Percentiles rank a stretch among this genome's conserved stretches.
phyloP scores from a whole-genome alignment of 2,329 filamentous ascomycete species.

The Tolypocladium tropicale region DNA sequence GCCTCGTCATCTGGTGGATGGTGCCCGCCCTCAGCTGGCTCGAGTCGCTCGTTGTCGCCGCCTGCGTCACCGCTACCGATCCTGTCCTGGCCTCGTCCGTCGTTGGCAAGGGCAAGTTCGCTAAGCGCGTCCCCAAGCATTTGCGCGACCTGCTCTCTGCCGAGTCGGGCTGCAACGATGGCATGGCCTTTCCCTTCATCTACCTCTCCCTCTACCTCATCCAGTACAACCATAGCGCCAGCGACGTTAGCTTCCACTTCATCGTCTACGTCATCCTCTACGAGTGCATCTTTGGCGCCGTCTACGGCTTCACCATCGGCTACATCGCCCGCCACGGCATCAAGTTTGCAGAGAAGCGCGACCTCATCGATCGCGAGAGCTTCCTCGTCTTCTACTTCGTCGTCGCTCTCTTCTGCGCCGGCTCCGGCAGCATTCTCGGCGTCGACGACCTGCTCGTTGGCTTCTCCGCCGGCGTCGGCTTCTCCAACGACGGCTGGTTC shows the following conservation, averaged over 20 bases:
- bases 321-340: constrained; percentile 88
- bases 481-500: constrained; percentile 99
- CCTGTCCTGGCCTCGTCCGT: constrained; percentile 95
- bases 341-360: constrained; percentile 71
- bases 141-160: constrained; percentile 88
- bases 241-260: constrained; percentile 71
- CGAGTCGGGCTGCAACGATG: constrained; percentile 97
- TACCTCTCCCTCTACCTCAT: constrained; percentile 89
- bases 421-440: constrained; percentile 82
- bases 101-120: constrained; percentile 97
- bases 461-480: constrained; percentile 93
- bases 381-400: constrained; percentile 99
- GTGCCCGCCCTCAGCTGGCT: constrained; percentile 72
- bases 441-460: constrained; percentile 91
- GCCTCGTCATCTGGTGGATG: constrained; percentile 92
- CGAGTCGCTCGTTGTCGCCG: constrained; percentile 75
- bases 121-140: constrained; percentile 95
- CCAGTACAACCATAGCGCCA: constrained; percentile 60
- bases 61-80: constrained; percentile 94
- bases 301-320: constrained; percentile 80
- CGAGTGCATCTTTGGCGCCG: constrained; percentile 85
- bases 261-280: constrained; percentile 85
- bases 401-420: constrained; percentile 87
- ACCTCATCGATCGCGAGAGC: constrained; percentile 89
- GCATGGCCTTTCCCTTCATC: constrained; percentile 98